phyloP scores from a whole-genome alignment of 768 basidiomycete genomes.

The Podaxis sp. region DNA sequence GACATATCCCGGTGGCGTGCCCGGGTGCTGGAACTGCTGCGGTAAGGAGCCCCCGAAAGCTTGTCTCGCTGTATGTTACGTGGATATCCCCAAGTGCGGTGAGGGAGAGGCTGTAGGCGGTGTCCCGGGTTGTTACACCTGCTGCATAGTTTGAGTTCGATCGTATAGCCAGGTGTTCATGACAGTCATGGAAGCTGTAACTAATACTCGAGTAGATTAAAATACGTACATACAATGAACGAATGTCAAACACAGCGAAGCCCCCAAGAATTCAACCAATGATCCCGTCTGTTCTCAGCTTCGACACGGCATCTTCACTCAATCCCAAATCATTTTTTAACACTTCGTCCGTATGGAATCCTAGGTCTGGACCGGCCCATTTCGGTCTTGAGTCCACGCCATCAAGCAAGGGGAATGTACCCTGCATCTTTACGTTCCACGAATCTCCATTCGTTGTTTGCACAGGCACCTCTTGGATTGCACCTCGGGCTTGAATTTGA shows the following conservation, averaged over 20 bases:
- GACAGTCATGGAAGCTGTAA: not conserved
- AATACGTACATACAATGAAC: not conserved
- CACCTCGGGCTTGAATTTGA: slow-evolving; percentile 53
- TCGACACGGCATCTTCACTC: slow-evolving; percentile 32
- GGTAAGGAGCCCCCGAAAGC: not conserved
- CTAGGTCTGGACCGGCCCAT: slow-evolving; percentile 74
- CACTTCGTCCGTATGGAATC: slow-evolving; percentile 54
- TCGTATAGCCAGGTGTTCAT: too few species aligned
- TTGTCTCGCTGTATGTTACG: not conserved
- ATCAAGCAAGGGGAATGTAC: slow-evolving; percentile 62
- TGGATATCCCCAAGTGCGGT: not conserved
- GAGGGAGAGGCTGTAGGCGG: not conserved
- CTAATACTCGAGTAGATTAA: not conserved
- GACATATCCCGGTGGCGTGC: not conserved
- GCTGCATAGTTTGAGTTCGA: not conserved
- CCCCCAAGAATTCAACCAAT: slow-evolving; percentile 31
- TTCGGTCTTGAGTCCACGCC: slow-evolving; percentile 56
- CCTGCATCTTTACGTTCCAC: slow-evolving; percentile 70
- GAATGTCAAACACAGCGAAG: not conserved
- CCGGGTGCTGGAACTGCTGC: slow-evolving; percentile 9
- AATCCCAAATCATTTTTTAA: slow-evolving; percentile 44
- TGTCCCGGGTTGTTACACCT: not conserved
- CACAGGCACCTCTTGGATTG: slow-evolving; percentile 61
- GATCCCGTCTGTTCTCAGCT: slow-evolving; percentile 39
- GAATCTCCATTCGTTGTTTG: slow-evolving; percentile 26